Evolutionary conservation across 208 protist genomes (phyloP), one percentile per base, ranked within the genome.

Genomic region (Trypanosoma rangeli): DNA sequence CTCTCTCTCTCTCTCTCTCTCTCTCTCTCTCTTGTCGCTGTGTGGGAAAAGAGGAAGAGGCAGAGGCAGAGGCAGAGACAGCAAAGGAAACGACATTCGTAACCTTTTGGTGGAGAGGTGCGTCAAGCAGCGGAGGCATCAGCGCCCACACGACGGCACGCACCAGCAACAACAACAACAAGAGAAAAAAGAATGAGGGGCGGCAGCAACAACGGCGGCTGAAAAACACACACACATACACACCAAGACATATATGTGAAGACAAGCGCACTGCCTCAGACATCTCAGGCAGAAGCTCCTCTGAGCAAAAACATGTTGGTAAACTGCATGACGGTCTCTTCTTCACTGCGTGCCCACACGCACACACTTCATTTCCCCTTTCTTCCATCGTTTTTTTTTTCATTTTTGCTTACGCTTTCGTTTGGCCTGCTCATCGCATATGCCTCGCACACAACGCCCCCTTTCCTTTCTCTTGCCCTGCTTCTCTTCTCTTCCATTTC

Each of bases 371-470:
- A 16, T 26, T 37, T 60, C n/a, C 22, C 24, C 33, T 56, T 68
- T 37, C 48, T 7, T 63, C 39, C 46, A 1, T 59, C 26, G 2
- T 37, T 3, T 59, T 62, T 28, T 5, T 48, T 48, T 26, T 22
- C 8, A 28, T 22, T 63, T 50, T 63, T 63, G 46, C 29, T 63
- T 63, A 31, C 15, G 7, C 5, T 57, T 57, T 57, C 18, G 15
- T 33, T 57, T 33, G 26, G 18, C 53, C 53, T 29, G 15, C 10
- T 7, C 29, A 26, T 33, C 53, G 15, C 29, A 35, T 33, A 7
- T 12, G 24, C 22, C 29, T n/a, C 28, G 31, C 31, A 50, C 20
- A 20, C 22, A 5, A n/a, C 46, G 20, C n/a, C 58, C 20, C n/a
- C 55, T 1, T 58, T 7, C 33, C 33, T 37, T 37, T 37, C n/a